Evolutionary conservation across 1,284 basidiomycete species (phyloP).

Genomic region (Papiliotrema laurentii): DNA sequence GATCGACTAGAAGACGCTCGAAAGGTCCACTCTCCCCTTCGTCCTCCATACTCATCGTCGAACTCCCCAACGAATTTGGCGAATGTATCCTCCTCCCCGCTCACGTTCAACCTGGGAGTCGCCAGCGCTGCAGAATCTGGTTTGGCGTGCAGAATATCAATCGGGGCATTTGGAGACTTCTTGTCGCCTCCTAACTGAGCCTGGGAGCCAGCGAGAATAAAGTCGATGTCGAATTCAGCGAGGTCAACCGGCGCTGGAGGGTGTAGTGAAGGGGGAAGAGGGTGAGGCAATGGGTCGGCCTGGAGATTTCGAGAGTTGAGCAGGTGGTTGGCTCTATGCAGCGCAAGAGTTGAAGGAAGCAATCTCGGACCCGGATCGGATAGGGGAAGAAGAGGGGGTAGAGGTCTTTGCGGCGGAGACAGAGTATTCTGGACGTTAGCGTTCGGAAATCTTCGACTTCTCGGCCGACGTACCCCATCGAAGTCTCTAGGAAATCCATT

Average conservation of each 20-base stretch:
- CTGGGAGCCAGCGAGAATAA: conserved; percentile 47
- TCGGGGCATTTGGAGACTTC: conserved; percentile 17
- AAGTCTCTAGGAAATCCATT: too few species aligned
- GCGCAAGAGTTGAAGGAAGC: conserved; percentile 43
- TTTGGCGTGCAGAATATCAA: conserved; percentile 11
- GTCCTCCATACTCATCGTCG: conserved; percentile 48
- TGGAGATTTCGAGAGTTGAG: conserved; percentile 42
- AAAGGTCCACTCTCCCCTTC: conserved; percentile 51
- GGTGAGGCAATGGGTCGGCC: conserved; percentile 45
- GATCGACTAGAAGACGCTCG: conserved; percentile 17
- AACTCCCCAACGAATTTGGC: conserved; percentile 50
- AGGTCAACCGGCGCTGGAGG: conserved; percentile 47
- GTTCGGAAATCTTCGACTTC: too few species aligned
- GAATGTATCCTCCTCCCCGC: conserved; percentile 48
- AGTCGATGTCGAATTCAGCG: conserved; percentile 51
- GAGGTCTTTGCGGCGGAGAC: conserved; percentile 23
- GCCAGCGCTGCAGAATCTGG: neutral
- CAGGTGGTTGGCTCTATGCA: conserved; percentile 46
- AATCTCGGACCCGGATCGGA: conserved; percentile 48
- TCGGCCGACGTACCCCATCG: too few species aligned
- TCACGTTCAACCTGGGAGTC: conserved; percentile 22
- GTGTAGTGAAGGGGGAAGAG: conserved; percentile 44
- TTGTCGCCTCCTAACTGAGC: conserved; percentile 34
- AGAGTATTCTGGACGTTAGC: conserved; percentile 1
- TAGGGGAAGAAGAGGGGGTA: conserved; percentile 45